Conservation (phyloP, 441 rosid genomes). For the Pelargonium fulgidum region DNA sequence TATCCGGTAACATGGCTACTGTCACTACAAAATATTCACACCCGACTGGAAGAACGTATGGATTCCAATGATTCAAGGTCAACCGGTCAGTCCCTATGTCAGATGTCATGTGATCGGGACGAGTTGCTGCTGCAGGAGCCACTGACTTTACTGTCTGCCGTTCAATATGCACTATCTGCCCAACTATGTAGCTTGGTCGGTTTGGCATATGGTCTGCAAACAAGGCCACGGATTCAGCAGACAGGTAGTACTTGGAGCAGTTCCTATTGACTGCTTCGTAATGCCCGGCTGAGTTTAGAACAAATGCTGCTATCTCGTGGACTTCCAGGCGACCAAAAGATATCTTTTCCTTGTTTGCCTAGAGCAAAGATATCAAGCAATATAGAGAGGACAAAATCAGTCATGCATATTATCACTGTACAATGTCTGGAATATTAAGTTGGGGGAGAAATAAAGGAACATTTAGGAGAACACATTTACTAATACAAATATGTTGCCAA, state of each 20-base stretch:
- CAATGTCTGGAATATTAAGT: no score
- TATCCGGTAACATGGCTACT: slow-evolving; percentile 93
- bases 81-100: slow-evolving; percentile 46
- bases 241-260: slow-evolving; percentile 70
- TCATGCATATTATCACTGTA: no score
- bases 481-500: no score
- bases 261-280: slow-evolving; percentile 80
- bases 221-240: slow-evolving; percentile 86
- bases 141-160: slow-evolving; percentile 61
- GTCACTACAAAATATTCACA: slow-evolving; percentile 92
- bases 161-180: slow-evolving; percentile 89
- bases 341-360: slow-evolving; percentile 94
- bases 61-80: slow-evolving; percentile 51
- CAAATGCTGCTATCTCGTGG: slow-evolving; percentile 92
- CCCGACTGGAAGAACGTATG: slow-evolving; percentile 72
- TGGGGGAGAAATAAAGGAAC: no score
- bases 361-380: slow-evolving; percentile 16
- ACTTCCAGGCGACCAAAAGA: slow-evolving; percentile 78
- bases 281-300: slow-evolving; percentile 66
- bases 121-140: slow-evolving; percentile 11
- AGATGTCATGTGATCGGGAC: slow-evolving; percentile 36
- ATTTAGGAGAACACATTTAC: no score
- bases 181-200: slow-evolving; percentile 77
- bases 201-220: slow-evolving; percentile 77
- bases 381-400: background rate